Evolutionary conservation across 352 stramenopile species (phyloP), one percentile per base, ranked within the genome.

Genomic region (Phytopythium kandeliae): DNA sequence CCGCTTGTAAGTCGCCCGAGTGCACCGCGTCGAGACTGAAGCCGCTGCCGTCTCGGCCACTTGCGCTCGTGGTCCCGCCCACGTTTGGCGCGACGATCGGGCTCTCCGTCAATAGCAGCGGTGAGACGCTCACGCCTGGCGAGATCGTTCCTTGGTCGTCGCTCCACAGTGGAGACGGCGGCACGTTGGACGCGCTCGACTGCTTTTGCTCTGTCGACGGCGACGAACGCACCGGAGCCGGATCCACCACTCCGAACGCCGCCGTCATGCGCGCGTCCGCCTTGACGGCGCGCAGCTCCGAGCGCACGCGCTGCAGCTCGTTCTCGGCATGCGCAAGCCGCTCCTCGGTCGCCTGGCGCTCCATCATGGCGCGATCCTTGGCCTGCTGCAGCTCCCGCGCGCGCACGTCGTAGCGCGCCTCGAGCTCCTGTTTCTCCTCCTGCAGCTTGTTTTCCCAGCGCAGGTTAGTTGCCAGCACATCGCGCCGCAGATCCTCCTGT

Each of bases 371-470:
- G 30, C 71, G 66, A 19, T 89, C 72, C 57, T 81, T 81, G 2
- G 60, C 51, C 19, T 86, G 69, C 47, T 85, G 63, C 19, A 85
- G 40, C 40, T 92, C 81, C 11, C 74, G 58, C 0, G 83, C 35
- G 13, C 69, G 69, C 12, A 85, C 33, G 19, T 88, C 74, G 26
- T 76, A 65, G 2, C 63, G 65, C 11, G 58, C 54, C 11, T 63
- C 65, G 12, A 83, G 41, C 26, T 86, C 72, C 51, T 81, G 65
- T 50, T 92, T 67, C 37, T 83, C 58, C 15, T 85, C 72, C 58
- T 84, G 69, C 67, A 72, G 77, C 44, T 77, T 82, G 36, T 81
- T 85, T 40, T 88, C 78, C 71, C 74, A 86, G 24, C 72, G 63
- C n/a, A 87, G 31, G 36, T 81, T 84, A n/a, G 76, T 48, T 7